Base-by-base conservation (phyloP, 2,329 filamentous ascomycete species). In the Chrysoporthe austroafricana region DNA sequence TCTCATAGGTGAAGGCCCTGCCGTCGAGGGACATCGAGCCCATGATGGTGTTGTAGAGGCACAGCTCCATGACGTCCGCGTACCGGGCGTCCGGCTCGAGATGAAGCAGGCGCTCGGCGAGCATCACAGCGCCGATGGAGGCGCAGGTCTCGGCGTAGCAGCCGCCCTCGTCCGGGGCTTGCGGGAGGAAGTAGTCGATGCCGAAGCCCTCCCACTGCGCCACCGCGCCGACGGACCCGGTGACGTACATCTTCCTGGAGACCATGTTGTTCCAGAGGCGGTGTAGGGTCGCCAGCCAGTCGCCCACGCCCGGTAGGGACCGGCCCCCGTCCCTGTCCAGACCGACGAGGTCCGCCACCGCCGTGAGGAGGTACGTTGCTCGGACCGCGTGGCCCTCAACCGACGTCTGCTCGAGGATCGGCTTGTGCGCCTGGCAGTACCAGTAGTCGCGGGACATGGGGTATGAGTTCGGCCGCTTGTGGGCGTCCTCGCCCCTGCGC, bases 61-160 rank as follows among this genome's bases (percentile, higher is more conserved):
- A 85, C 2, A 88, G 75, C 73, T 90, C 88, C 82, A 90, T 85
- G 50, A 89, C 76, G 72, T 90, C 88, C 0, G 79, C 83, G 70
- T 86, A 88, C 39, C 80, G 79, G 1, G 81, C 77, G 72, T 88
- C 77, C 13, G 88, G 78, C 44, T 88, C 81, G 34, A 86, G 72
- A 69, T 86, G 82, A 0, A 89, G 76, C 9, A 89, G 73, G 5
- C 87, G 76, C 69, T 89, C 84, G 0, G 85, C 85, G 1, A 88
- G 77, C 85, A 89, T 87, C 78, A 88, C 86, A 2, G 87, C 82
- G 7, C 84, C 86, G 69, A 89, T 88, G 0, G 82, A 81, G 1
- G 86, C 87, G 72, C 85, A 89, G 0, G 87, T 90, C 74, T 89
- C 87, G 1, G 85, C 81, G 73, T 89, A 89, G 72, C 87, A 89